Percentiles rank a stretch among this genome's conserved stretches.
phyloP scores from a whole-genome alignment of 495 filamentous ascomycete genomes.

The Neurospora sp. region DNA sequence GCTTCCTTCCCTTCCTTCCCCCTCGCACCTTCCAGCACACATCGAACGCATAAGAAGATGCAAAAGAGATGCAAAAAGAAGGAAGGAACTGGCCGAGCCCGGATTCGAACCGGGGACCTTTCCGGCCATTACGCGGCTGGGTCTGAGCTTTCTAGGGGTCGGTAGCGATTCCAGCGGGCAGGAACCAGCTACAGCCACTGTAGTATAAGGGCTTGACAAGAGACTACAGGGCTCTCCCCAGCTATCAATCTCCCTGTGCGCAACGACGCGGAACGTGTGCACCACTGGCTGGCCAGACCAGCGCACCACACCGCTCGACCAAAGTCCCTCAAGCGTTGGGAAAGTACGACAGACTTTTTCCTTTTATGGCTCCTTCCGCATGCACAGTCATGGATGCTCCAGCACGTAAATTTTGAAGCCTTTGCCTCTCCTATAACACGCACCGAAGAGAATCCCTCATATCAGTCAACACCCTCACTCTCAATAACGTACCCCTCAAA shows the following conservation, averaged over 20 bases:
- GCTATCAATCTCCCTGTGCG: background rate
- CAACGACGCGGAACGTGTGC: background rate
- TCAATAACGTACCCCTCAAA: constrained; percentile 31
- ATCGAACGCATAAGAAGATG: background rate
- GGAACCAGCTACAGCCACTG: background rate
- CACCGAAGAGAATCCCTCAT: background rate
- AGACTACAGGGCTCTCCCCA: background rate
- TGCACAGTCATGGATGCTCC: background rate
- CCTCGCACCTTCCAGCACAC: background rate
- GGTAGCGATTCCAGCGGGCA: too few species aligned
- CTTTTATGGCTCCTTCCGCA: background rate
- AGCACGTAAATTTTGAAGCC: background rate
- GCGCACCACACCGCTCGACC: background rate
- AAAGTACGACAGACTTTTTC: background rate
- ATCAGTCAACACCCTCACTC: background rate
- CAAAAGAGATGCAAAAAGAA: background rate
- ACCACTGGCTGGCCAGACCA: background rate
- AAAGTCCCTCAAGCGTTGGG: background rate
- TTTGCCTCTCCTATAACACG: background rate
- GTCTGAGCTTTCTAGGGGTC: background rate
- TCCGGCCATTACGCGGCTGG: background rate
- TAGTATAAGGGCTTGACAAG: background rate
- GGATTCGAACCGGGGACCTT: background rate
- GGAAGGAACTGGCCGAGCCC: background rate
- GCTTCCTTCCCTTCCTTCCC: background rate